Base-by-base conservation (phyloP, 1,139 yeast species). In the Entelexis sorbosivorans region DNA sequence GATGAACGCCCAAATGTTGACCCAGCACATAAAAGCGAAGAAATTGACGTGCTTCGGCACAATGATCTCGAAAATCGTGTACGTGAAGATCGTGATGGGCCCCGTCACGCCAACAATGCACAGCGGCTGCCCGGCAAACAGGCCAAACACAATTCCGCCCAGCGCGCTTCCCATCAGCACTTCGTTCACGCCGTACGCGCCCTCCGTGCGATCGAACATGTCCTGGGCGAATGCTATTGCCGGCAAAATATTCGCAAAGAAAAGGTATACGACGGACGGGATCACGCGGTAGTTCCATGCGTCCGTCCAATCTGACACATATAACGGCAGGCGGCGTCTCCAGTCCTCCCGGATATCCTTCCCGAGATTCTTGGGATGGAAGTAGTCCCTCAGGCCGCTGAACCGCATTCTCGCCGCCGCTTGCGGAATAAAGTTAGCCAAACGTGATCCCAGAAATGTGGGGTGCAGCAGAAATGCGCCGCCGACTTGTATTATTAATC, bases 141-240 rank as follows among this genome's bases (percentile, higher is more conserved):
- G 62, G 0, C 97, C 96, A 71, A 91, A 91, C 2, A 83, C 80
- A 6, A 89, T 76, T 0, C 97, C 97, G 0, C 87, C 97, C 61
- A 91, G 67, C 0, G 96, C 96, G 33, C 89, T 79, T 22, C 94
- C 75, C 63, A 91, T 64, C 33, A 91, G 69, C 2, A 89, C 84
- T 63, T 91, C 98, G 63, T 91, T 91, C 2, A 91, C 84, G 2
- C 98, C 98, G 62, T 85, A 91, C 26, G 89, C 75, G 60, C 84
- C 80, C 53, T 83, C 69, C 0, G 98, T 91, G 55, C 86, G 79
- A 67, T 89, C 72, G 65, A 87, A 88, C 96, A 89, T 83, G 65
- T 91, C 98, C 63, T 88, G 96, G 0, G 97, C 95, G 73, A 91
- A 91, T 0, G 97, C 96, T 44, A 91, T 76, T 0, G 97, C 97